Conservation (phyloP, 2,329 filamentous ascomycete genomes). For the Ophioceras dolichostomum region DNA sequence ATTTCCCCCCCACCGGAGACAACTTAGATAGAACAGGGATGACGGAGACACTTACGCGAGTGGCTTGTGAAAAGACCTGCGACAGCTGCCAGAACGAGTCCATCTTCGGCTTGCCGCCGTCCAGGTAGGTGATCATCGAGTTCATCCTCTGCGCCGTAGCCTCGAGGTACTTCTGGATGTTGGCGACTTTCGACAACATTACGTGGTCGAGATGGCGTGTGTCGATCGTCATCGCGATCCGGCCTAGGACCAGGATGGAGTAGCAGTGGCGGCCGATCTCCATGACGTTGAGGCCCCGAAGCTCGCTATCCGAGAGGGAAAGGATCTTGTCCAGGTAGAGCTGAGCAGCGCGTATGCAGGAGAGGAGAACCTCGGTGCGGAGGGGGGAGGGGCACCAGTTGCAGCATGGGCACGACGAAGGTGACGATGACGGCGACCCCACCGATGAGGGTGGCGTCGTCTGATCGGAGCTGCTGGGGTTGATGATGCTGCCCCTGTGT, state of each 20-base stretch:
- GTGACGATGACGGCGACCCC: background rate
- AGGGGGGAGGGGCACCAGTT: constrained; percentile 9
- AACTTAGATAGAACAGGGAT: too few relatives aligned
- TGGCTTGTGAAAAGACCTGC: constrained; percentile 3
- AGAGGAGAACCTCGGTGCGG: constrained; percentile 8
- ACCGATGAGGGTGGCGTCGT: background rate
- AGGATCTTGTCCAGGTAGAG: constrained; percentile 8
- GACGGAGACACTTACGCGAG: background rate
- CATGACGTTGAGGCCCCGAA: constrained; percentile 6
- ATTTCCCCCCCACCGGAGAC: too few relatives aligned
- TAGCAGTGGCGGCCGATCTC: constrained; percentile 10
- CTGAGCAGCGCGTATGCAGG: constrained; percentile 8
- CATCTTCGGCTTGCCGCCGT: constrained; percentile 2
- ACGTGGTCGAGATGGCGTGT: constrained; percentile 5
- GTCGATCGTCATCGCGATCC: constrained; percentile 4
- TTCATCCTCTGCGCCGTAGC: constrained; percentile 6
- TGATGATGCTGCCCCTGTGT: background rate
- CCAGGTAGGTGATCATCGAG: background rate
- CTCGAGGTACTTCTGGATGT: constrained; percentile 6
- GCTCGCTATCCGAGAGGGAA: constrained; percentile 2
- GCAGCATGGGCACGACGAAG: too few relatives aligned
- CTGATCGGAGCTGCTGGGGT: background rate
- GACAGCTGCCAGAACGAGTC: constrained; percentile 9
- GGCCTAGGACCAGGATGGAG: constrained; percentile 7
- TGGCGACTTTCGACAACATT: constrained; percentile 4